Conservation (phyloP, 148 eudicot genomes). For the Vaccinium myrtillus region DNA sequence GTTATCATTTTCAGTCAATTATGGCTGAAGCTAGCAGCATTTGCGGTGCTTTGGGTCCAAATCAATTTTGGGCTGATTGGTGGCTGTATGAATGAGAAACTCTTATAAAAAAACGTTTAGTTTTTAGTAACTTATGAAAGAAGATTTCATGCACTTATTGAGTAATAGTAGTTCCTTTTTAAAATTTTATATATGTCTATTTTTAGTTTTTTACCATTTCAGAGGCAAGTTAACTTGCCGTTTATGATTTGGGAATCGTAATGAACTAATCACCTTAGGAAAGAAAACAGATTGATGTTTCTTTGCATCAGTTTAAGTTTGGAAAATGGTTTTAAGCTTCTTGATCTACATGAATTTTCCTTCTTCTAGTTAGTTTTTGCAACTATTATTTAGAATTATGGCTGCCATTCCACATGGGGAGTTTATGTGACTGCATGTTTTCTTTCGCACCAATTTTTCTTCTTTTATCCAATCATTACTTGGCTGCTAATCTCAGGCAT, state of each 20-base stretch:
- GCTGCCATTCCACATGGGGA: neutral
- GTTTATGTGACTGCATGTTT: neutral
- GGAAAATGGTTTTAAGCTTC: neutral
- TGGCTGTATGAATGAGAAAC: neutral
- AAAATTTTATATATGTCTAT: neutral
- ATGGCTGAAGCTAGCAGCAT: constrained; percentile 4
- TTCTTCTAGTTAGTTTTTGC: neutral
- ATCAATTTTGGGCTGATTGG: neutral
- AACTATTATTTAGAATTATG: neutral
- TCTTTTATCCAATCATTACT: neutral
- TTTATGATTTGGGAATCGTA: neutral
- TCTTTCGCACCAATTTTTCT: neutral
- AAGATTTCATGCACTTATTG: neutral
- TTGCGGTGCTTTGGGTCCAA: neutral
- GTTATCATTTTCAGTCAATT: neutral
- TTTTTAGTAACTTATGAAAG: neutral
- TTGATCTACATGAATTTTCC: constrained; percentile 2
- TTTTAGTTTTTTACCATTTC: neutral
- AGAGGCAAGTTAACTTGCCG: neutral
- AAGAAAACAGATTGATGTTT: neutral
- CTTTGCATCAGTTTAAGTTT: neutral
- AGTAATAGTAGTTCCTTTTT: neutral
- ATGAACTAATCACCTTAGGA: neutral
- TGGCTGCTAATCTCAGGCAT: neutral
- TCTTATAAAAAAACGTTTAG: neutral